Evolutionary conservation across 225 moss, liverwort and hornwort species (phyloP).

Genomic region (Antitrichia curtipendula): DNA sequence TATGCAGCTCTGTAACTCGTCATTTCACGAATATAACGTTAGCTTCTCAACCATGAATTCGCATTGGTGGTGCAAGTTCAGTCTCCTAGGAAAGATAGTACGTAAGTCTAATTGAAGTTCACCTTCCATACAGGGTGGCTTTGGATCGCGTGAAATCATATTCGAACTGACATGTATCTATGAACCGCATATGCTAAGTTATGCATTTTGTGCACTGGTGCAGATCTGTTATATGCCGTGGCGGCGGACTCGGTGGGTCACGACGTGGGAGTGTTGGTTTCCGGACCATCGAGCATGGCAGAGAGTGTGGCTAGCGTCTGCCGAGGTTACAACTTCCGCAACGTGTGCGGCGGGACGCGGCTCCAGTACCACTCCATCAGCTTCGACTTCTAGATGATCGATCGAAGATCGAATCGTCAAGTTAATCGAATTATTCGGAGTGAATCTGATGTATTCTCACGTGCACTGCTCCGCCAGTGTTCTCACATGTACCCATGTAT

Average conservation of each 20-base stretch:
- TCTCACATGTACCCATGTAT: neutral
- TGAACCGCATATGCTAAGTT: neutral
- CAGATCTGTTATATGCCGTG: neutral
- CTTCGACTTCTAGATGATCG: conserved; percentile 9
- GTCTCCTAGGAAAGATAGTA: neutral
- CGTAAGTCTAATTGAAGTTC: neutral
- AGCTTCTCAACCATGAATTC: neutral
- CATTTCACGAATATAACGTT: neutral
- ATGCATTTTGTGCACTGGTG: neutral
- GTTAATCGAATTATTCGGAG: neutral
- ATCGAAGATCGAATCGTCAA: neutral
- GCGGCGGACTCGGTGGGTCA: neutral
- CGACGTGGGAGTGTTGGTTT: conserved; percentile 26
- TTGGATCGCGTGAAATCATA: neutral
- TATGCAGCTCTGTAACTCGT: neutral
- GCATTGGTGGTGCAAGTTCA: neutral
- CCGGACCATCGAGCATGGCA: conserved; percentile 16
- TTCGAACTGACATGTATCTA: neutral
- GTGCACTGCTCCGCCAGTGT: neutral
- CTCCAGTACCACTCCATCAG: conserved; percentile 27
- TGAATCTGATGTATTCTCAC: neutral
- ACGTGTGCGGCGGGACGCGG: neutral
- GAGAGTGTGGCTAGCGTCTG: conserved; percentile 13
- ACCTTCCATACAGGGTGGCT: neutral
- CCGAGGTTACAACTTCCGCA: conserved; percentile 18